Base-by-base conservation (phyloP, 495 filamentous ascomycete species). In the Penicillium coffeae region DNA sequence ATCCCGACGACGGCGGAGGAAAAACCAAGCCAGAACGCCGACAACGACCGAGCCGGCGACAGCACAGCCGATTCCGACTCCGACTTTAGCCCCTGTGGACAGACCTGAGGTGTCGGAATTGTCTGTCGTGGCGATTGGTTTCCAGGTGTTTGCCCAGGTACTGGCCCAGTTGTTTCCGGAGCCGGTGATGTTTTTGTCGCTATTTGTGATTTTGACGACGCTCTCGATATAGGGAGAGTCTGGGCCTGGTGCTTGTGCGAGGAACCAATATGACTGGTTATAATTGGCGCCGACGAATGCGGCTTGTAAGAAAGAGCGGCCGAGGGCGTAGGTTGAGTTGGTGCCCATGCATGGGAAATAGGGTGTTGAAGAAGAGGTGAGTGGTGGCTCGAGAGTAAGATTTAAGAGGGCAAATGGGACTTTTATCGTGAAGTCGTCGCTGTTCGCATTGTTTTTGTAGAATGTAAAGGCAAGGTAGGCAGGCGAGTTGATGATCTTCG, bases 221-320 rank as follows among this genome's bases (percentile, higher is more conserved):
- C n/a, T n/a, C n/a, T n/a, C 16, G 8, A 22, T 41, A 20, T 15
- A 20, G 12, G 20, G n/a, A 12, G 9, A 16, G n/a, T 30, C 66
- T 9, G 75, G 74, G 2, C 75, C 75, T 4, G 75, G 74, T 18
- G 75, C 75, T 51, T 78, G 75, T 6, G 74, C 72, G 16, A 78
- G 55, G 21, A 38, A 56, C 63, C 71, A 78, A 54, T 62, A 73
- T 9, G 48, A 63, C 57, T 77, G 75, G 9, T 66, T 63, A 38
- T 32, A 42, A n/a, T 43, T 44, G 1, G 22, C 47, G 8, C 72
- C 76, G 3, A 80, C 43, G 43, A 81, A 80, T 6, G 77, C 74
- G 15, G 75, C 77, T 56, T 82, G 79, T 10, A 82, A 53, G 45
- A 82, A 82, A 2, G 77, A 66, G 10, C 79, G 66, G 0, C 78